Percentiles rank a stretch among this genome's conserved stretches.
Evolutionary conservation across 495 filamentous ascomycete genomes (phyloP).

Genomic region (Apodospora peruviana): DNA sequence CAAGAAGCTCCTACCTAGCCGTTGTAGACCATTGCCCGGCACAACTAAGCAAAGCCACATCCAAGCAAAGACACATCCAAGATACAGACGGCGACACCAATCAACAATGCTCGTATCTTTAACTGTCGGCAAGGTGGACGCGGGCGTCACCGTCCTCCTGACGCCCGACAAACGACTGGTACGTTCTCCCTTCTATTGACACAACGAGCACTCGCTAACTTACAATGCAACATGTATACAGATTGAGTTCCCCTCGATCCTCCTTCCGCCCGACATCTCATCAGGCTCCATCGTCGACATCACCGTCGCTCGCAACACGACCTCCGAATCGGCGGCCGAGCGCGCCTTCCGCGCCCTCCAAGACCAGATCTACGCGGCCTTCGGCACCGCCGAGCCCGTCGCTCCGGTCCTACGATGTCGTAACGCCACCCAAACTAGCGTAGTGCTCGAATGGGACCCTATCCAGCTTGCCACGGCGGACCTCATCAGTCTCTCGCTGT

Average conservation of each 20-base stretch:
- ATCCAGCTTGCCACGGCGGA: conserved; percentile 89
- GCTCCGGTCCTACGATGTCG: conserved; percentile 80
- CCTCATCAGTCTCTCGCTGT: conserved; percentile 79
- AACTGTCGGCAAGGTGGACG: conserved; percentile 98
- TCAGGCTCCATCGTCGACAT: conserved; percentile 98
- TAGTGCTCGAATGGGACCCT: conserved; percentile 97
- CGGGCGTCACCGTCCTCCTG: conserved; percentile 92
- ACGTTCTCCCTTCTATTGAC: conserved; percentile 28
- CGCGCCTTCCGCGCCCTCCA: conserved; percentile 76
- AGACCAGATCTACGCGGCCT: conserved; percentile 76
- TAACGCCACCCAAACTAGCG: conserved; percentile 93
- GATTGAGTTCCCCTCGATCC: conserved; percentile 99
- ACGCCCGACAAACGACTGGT: conserved; percentile 97
- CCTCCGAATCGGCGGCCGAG: conserved; percentile 67
- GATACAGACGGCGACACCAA: no score
- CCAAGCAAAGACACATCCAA: no score
- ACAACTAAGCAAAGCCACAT: no score
- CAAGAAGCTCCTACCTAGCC: no score
- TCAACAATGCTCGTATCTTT: conserved; percentile 88
- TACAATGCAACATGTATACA: conserved; percentile 27
- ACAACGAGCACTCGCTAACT: not conserved
- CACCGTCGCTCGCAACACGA: conserved; percentile 81
- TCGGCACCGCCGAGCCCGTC: conserved; percentile 73
- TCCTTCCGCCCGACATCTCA: conserved; percentile 88
- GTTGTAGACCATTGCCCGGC: no score